Evolutionary conservation across 2,329 filamentous ascomycete species (phyloP).

Genomic region (Pseudogymnoascus sp.): DNA sequence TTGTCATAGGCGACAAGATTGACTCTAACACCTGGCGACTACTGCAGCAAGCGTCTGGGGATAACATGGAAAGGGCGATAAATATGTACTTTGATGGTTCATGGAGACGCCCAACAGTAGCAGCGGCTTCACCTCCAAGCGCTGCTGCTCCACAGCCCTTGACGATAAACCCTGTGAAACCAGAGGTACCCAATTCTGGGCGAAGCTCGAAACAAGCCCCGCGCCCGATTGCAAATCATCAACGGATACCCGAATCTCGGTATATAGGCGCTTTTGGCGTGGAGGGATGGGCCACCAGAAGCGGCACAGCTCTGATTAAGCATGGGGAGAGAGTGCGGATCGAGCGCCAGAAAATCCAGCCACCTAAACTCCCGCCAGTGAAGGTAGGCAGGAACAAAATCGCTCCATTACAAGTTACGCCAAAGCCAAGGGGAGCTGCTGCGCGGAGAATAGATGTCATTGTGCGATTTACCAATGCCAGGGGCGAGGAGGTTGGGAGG

Average conservation of each 20-base stretch:
- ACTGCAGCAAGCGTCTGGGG: conserved; percentile 46
- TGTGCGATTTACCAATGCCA: conserved; percentile 77
- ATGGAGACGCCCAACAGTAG: conserved; percentile 39
- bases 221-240: background rate
- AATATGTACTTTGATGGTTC: conserved; percentile 66
- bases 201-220: conserved; percentile 22
- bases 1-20: conserved; percentile 51
- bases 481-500: conserved; percentile 75
- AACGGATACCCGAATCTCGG: conserved; percentile 43
- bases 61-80: conserved; percentile 52
- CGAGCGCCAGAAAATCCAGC: conserved; percentile 71
- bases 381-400: conserved; percentile 35
- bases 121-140: background rate
- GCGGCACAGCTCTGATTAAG: conserved; percentile 63
- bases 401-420: conserved; percentile 15
- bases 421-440: conserved; percentile 33
- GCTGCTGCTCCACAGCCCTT: conserved; percentile 13
- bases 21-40: conserved; percentile 37
- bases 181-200: conserved; percentile 14
- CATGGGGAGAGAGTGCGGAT: conserved; percentile 80
- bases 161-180: conserved; percentile 20
- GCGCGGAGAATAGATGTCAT: conserved; percentile 70
- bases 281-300: conserved; percentile 84
- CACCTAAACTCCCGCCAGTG: conserved; percentile 38
- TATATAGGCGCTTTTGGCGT: conserved; percentile 92